These are phyloP conservation scores for Monilinia aucupariae DNA, from an alignment of 2,329 filamentous ascomycete species.

Conservation along the genomic window DNA sequence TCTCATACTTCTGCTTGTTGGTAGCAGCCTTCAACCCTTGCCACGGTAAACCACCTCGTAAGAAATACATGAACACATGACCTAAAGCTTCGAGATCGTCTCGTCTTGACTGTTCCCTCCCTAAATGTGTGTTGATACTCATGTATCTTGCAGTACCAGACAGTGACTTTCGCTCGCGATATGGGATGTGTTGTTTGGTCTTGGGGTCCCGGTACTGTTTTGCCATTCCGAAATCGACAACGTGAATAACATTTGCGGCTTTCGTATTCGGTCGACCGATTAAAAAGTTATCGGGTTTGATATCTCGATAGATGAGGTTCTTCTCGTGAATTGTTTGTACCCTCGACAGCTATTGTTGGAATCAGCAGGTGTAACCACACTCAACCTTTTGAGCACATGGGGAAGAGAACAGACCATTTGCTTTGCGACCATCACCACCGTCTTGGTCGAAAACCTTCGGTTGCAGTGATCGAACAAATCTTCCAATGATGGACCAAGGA, in stretches of 20 bases:
- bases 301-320: slow-evolving; percentile 97
- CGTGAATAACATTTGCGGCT: slow-evolving; percentile 95
- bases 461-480: slow-evolving; percentile 98
- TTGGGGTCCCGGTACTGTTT: slow-evolving; percentile 99
- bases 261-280: slow-evolving; percentile 90
- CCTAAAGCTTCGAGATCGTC: slow-evolving; percentile 89
- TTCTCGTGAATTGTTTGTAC: slow-evolving; percentile 96
- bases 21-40: slow-evolving; percentile 68
- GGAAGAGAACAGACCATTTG: slow-evolving; percentile 67
- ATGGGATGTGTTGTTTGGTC: slow-evolving; percentile 98
- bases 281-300: slow-evolving; percentile 99
- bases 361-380: slow-evolving; percentile 1
- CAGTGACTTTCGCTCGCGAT: slow-evolving; percentile 91
- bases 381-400: background rate
- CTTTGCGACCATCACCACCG: slow-evolving; percentile 97
- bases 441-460: slow-evolving; percentile 91
- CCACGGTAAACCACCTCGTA: slow-evolving; percentile 66
- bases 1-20: slow-evolving; percentile 98
- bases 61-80: slow-evolving; percentile 71
- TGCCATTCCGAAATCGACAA: slow-evolving; percentile 98
- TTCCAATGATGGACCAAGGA: slow-evolving; percentile 89
- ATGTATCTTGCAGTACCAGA: slow-evolving; percentile 97
- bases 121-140: slow-evolving; percentile 99
- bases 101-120: slow-evolving; percentile 89
- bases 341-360: slow-evolving; percentile 62